These are phyloP conservation scores for Boletales sp. DNA, from an alignment of 768 basidiomycete genomes.

Conservation along the genomic window DNA sequence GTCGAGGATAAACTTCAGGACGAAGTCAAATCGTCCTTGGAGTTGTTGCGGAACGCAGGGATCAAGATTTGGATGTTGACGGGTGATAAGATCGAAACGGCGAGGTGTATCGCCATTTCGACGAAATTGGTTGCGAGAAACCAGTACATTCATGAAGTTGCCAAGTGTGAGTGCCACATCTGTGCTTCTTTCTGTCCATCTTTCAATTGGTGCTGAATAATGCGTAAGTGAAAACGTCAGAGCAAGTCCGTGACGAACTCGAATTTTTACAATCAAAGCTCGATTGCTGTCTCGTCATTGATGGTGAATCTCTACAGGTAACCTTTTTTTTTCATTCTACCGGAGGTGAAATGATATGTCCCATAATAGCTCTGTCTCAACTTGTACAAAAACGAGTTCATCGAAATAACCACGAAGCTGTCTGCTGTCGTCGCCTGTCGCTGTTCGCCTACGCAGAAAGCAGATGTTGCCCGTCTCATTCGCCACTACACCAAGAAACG, in stretches of 20 bases:
- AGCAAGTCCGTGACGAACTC: constrained; percentile 80
- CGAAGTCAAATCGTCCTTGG: constrained; percentile 90
- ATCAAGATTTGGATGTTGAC: constrained; percentile 99
- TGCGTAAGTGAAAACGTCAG: constrained; percentile 74
- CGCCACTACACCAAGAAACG: constrained; percentile 88
- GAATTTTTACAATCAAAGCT: constrained; percentile 93
- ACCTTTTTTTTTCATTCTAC: neutral
- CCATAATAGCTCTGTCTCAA: constrained; percentile 75
- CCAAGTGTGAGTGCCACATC: constrained; percentile 59
- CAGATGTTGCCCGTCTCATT: constrained; percentile 93
- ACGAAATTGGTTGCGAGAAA: constrained; percentile 94
- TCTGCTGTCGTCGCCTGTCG: constrained; percentile 97
- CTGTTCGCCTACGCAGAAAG: constrained; percentile 98
- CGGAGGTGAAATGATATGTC: neutral
- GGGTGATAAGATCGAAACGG: constrained; percentile 98
- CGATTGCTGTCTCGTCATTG: constrained; percentile 97
- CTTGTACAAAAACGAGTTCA: constrained; percentile 89
- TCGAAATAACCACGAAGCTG: constrained; percentile 92
- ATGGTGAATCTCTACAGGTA: constrained; percentile 94
- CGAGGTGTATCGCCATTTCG: constrained; percentile 95
- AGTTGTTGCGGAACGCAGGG: constrained; percentile 90
- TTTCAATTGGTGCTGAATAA: constrained; percentile 1
- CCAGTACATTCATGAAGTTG: constrained; percentile 96
- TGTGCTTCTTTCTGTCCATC: neutral
- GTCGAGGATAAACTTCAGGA: constrained; percentile 99